Evolutionary conservation across 139 green algal genomes (phyloP), one percentile per base, ranked within the genome.

Genomic region (Penium margaritaceum): DNA sequence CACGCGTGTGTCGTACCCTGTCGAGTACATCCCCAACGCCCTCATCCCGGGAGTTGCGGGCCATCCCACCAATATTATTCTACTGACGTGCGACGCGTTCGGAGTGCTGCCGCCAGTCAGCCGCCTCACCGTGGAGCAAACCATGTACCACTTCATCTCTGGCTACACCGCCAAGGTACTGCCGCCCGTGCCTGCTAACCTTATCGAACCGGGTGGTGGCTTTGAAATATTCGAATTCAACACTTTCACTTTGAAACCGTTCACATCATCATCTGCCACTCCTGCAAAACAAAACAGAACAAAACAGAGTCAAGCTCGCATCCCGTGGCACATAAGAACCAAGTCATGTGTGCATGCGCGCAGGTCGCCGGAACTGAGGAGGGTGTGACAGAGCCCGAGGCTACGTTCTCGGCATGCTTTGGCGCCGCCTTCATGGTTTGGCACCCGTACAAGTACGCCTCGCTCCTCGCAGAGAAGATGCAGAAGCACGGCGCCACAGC

Each of bases 101-200:
- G 93, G 93, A 24, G 91, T 97, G 71, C 86, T 97, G 77, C 91
- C 91, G 0, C 51, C 51, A 9, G 51, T 60, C 30, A 81, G 75
- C 55, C 84, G 81, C 44, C 86, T 97, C 12, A 93, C 84, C 19
- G 76, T 74, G 32, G 89, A 92, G 78, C 92, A 97, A 81, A 89
- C 91, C 32, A 97, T 97, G 92, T 98, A 97, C 82, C 90, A 95
- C 76, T 98, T 97, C 78, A 89, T 98, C 69, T 88, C 68, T 3
- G 94, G 93, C 17, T 98, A 98, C 89, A 98, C 93, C 2, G 88
- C 91, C 65, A 60, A 60, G 51, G n/a, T n/a, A n/a, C n/a, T n/a
- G n/a, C n/a, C n/a, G n/a, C n/a, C n/a, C n/a, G n/a, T n/a, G n/a
- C n/a, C n/a, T n/a, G n/a, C n/a, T n/a, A n/a, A n/a, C n/a, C n/a